Evolutionary conservation across 768 basidiomycete genomes (phyloP).

Genomic region (Candolleomyces aberdarensis): DNA sequence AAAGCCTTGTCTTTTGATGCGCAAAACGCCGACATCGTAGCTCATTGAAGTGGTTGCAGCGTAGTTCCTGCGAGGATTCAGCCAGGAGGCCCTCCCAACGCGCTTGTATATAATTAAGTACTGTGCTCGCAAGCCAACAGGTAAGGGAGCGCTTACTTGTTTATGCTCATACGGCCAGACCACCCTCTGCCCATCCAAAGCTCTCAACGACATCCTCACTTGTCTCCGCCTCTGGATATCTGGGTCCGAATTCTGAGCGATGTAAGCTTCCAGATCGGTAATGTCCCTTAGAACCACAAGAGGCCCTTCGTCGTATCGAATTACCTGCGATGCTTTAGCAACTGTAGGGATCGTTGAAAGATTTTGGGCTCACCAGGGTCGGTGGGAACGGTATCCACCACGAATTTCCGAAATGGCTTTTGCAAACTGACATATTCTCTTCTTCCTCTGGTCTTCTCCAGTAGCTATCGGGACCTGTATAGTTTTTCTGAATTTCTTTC

Average conservation of each 20-base stretch:
- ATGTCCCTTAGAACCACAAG: constrained; percentile 43
- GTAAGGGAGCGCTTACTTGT: constrained; percentile 33
- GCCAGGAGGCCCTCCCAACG: constrained; percentile 46
- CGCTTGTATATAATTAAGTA: constrained; percentile 26
- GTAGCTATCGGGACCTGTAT: constrained; percentile 71
- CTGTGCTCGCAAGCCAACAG: background rate
- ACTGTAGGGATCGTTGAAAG: background rate
- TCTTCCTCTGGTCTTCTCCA: constrained; percentile 42
- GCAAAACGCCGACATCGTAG: constrained; percentile 46
- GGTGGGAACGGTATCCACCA: constrained; percentile 84
- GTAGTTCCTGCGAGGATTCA: constrained; percentile 45
- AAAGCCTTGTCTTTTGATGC: constrained; percentile 51
- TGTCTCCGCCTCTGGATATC: constrained; percentile 49
- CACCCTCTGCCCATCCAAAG: constrained; percentile 61
- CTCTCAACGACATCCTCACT: constrained; percentile 60
- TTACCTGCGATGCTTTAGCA: constrained; percentile 39
- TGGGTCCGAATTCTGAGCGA: constrained; percentile 55
- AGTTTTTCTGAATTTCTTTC: constrained; percentile 51
- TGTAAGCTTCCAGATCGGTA: constrained; percentile 53
- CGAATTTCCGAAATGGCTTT: constrained; percentile 66
- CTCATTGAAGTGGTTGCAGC: constrained; percentile 43
- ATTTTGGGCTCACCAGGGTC: constrained; percentile 44
- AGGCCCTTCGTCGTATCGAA: constrained; percentile 65
- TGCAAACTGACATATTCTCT: constrained; percentile 21
- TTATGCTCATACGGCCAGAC: constrained; percentile 63